Conservation (phyloP, 2,329 filamentous ascomycete genomes). For the Ascochyta viciae-villosae region DNA sequence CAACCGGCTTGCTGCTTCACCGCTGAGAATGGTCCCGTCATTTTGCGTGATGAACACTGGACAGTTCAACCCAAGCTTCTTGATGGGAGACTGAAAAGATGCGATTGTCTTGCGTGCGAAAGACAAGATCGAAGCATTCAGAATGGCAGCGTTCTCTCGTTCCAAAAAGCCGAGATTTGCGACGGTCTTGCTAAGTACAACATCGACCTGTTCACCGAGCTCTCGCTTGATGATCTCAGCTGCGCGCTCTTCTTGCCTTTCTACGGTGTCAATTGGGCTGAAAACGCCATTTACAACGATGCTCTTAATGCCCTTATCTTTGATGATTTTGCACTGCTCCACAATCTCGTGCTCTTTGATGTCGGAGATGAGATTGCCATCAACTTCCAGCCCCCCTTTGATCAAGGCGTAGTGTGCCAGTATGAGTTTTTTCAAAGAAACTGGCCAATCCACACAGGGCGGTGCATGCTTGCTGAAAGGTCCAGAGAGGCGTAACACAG, state of each 20-base stretch:
- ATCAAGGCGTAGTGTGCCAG: conserved; percentile 55
- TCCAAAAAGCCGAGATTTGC: conserved; percentile 60
- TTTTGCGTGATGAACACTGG: conserved; percentile 62
- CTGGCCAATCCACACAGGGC: conserved; percentile 59
- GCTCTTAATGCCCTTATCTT: conserved; percentile 52
- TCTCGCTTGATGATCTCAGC: conserved; percentile 57
- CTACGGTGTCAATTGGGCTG: conserved; percentile 63
- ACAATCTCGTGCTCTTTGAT: conserved; percentile 56
- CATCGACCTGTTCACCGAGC: conserved; percentile 54
- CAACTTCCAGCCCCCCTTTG: conserved; percentile 59
- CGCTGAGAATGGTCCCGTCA: conserved; percentile 59
- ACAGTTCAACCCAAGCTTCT: conserved; percentile 54
- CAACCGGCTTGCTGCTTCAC: conserved; percentile 54
- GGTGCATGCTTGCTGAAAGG: conserved; percentile 58
- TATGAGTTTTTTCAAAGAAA: conserved; percentile 54
- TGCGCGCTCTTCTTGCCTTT: conserved; percentile 60
- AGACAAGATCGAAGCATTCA: conserved; percentile 58
- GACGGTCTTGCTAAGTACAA: conserved; percentile 60
- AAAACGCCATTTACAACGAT: conserved; percentile 66
- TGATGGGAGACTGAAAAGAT: conserved; percentile 56
- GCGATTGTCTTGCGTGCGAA: conserved; percentile 56
- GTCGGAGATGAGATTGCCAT: conserved; percentile 55
- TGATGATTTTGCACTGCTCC: conserved; percentile 54
- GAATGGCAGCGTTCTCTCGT: conserved; percentile 59
- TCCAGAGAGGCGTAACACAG: conserved; percentile 59